Conservation (phyloP, 2,329 filamentous ascomycete genomes). For the Fusarium annulatum region DNA sequence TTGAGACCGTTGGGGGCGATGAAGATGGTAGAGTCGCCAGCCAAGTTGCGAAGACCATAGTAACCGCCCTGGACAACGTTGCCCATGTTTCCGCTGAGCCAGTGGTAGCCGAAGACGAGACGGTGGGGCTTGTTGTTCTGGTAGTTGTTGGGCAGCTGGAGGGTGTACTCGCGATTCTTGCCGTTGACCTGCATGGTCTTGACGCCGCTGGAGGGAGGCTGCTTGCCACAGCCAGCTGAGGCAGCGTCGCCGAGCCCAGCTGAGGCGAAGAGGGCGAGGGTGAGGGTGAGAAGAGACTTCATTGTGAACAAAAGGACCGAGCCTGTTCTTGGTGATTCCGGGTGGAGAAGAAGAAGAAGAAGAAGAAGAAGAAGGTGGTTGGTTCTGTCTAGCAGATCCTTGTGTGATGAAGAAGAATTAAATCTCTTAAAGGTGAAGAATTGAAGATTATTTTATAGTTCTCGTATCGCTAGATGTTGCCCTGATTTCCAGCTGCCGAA, state of each 20-base stretch:
- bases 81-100: slow-evolving; percentile 53
- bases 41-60: slow-evolving; percentile 54
- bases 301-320: neutral
- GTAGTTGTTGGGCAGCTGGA: slow-evolving; percentile 50
- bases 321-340: neutral
- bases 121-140: slow-evolving; percentile 36
- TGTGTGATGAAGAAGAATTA: neutral
- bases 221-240: slow-evolving; percentile 54
- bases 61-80: slow-evolving; percentile 52
- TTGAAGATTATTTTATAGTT: neutral
- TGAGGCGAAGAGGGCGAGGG: slow-evolving; percentile 18
- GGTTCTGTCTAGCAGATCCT: slow-evolving; percentile 27
- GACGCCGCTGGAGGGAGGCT: slow-evolving; percentile 44
- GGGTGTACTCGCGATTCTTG: slow-evolving; percentile 51
- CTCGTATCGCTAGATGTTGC: neutral
- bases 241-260: slow-evolving; percentile 20
- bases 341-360: neutral
- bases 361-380: neutral
- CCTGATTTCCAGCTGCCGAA: neutral
- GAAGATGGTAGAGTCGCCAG: slow-evolving; percentile 54
- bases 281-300: slow-evolving; percentile 15
- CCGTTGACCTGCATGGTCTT: slow-evolving; percentile 49
- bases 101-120: slow-evolving; percentile 52
- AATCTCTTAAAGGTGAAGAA: neutral
- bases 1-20: slow-evolving; percentile 56